Conservation (phyloP, 257 asterid genomes). For the Apocynum venetum region DNA sequence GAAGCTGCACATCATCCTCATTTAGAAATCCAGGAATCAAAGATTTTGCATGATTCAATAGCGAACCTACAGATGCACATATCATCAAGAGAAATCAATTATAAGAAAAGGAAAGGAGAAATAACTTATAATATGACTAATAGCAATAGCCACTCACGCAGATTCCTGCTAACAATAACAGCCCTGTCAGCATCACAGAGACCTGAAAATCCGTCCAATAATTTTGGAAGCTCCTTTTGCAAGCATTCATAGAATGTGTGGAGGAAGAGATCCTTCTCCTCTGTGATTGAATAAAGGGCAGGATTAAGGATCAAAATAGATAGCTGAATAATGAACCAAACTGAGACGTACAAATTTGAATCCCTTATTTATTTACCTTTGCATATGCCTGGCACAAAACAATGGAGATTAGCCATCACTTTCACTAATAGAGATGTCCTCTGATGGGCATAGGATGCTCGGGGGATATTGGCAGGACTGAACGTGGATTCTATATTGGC, state of each 20-base stretch:
- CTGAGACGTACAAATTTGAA: constrained; percentile 7
- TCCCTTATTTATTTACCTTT: constrained; percentile 57
- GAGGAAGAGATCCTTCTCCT: constrained; percentile 94
- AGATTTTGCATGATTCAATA: constrained; percentile 89
- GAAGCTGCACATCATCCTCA: constrained; percentile 87
- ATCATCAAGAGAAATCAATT: constrained; percentile 24
- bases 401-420: constrained; percentile 95
- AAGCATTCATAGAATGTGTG: constrained; percentile 66
- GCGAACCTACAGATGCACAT: constrained; percentile 57
- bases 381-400: constrained; percentile 88
- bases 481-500: constrained; percentile 25
- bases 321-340: constrained; percentile 8
- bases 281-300: constrained; percentile 42
- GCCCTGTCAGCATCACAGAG: constrained; percentile 48
- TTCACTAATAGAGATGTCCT: constrained; percentile 88
- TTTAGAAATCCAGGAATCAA: constrained; percentile 74
- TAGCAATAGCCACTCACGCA: constrained; percentile 38
- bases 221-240: constrained; percentile 48
- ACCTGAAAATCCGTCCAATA: constrained; percentile 38
- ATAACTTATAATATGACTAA: constrained; percentile 6
- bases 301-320: constrained; percentile 10
- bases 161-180: constrained; percentile 53
- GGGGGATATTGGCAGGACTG: constrained; percentile 51
- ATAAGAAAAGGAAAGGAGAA: not conserved
- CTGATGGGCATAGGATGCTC: constrained; percentile 77